Percentiles rank a stretch among this genome's conserved stretches.
These are phyloP conservation scores for Physaria fendleri DNA, from an alignment of 345 rosid genomes.

Conservation along the genomic window DNA sequence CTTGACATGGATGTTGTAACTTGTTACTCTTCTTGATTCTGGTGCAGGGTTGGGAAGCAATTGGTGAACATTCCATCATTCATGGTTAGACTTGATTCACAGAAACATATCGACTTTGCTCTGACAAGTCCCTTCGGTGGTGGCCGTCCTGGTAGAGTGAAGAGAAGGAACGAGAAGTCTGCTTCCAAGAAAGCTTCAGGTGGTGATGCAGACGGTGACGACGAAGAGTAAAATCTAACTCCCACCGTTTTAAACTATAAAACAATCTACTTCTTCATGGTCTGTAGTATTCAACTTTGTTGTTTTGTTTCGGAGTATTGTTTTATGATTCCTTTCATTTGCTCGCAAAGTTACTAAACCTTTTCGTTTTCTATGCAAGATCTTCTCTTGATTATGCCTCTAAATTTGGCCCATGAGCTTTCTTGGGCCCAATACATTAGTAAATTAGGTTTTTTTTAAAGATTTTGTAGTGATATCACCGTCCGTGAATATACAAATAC, in stretches of 20 bases:
- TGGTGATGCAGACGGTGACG: constrained; percentile 65
- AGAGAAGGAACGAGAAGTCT: constrained; percentile 60
- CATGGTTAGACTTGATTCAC: constrained; percentile 66
- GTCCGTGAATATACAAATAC: neutral
- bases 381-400: neutral
- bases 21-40: fast-evolving
- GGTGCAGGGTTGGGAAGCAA: constrained; percentile 77
- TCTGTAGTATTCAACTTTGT: constrained; percentile 8
- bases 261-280: constrained; percentile 10
- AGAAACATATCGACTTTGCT: constrained; percentile 68
- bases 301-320: constrained; percentile 8
- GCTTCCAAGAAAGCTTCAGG: constrained; percentile 65
- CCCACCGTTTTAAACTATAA: neutral
- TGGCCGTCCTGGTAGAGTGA: constrained; percentile 68
- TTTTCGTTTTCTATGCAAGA: neutral
- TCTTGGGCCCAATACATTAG: too few relatives aligned
- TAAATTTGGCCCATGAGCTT: neutral
- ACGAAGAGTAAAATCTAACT: constrained; percentile 34
- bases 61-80: constrained; percentile 66
- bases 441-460: too few relatives aligned
- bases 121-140: constrained; percentile 62
- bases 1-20: too few relatives aligned
- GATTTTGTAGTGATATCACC: neutral
- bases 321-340: neutral
- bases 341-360: neutral